Evolutionary conservation across 2,329 filamentous ascomycete species (phyloP).

Genomic region (Talaromyces sp.): DNA sequence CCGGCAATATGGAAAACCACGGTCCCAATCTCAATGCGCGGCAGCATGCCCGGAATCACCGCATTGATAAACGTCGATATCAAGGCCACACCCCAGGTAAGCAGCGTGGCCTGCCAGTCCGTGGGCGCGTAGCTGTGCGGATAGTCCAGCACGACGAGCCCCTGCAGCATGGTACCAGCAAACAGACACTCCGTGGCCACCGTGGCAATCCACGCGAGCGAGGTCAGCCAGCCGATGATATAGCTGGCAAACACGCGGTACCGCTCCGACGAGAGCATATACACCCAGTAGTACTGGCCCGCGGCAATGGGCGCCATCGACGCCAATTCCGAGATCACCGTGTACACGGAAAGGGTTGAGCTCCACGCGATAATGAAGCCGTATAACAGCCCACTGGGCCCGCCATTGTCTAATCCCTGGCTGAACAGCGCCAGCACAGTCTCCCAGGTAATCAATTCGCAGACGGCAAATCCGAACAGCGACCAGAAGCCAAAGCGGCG

Average conservation of each 20-base stretch:
- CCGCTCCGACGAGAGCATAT: slow-evolving; percentile 37
- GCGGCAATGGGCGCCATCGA: slow-evolving; percentile 44
- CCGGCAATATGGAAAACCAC: slow-evolving; percentile 39
- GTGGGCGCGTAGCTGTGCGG: slow-evolving; percentile 29
- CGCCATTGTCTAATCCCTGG: slow-evolving; percentile 40
- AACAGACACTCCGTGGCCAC: slow-evolving; percentile 40
- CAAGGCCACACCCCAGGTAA: slow-evolving; percentile 35
- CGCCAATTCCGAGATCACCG: slow-evolving; percentile 42
- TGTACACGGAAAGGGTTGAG: slow-evolving; percentile 44
- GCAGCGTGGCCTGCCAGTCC: slow-evolving; percentile 40
- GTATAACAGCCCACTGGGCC: slow-evolving; percentile 45
- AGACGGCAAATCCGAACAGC: slow-evolving; percentile 40
- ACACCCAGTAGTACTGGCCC: slow-evolving; percentile 44
- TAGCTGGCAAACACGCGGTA: slow-evolving; percentile 40
- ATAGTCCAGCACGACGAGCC: slow-evolving; percentile 39
- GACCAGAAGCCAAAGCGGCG: slow-evolving; percentile 39
- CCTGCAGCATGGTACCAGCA: slow-evolving; percentile 41
- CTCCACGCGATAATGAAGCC: slow-evolving; percentile 49
- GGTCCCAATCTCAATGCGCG: slow-evolving; percentile 31
- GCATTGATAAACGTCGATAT: slow-evolving; percentile 40
- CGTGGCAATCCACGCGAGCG: slow-evolving; percentile 39
- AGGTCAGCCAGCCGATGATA: slow-evolving; percentile 39
- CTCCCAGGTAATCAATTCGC: slow-evolving; percentile 43
- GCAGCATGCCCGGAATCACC: slow-evolving; percentile 32
- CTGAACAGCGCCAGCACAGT: slow-evolving; percentile 40